Base-by-base conservation (phyloP, 23 red algal genomes). In the Pyropia yezoensis region DNA sequence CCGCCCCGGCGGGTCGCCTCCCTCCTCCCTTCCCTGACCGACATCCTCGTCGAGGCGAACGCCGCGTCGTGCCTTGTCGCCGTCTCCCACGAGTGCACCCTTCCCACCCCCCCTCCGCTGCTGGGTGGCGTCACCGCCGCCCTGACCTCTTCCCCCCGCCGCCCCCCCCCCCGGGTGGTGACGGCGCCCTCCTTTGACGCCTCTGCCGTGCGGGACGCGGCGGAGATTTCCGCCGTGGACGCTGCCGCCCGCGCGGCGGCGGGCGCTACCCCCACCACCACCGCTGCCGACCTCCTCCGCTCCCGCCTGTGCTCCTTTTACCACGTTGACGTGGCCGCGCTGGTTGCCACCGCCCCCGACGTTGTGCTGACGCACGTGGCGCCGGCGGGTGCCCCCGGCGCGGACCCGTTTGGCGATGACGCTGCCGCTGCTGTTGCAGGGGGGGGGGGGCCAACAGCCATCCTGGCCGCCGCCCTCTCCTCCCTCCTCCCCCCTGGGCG, bases 241-340 rank as follows among this genome's bases (percentile, higher is more conserved):
- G 58, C 61, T 22, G 69, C 79, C 22, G 69, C 30, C 34, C 23
- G 15, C 6, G 24, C 69, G 17, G 50, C 51, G 20, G 52, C 69
- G 20, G 18, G 52, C 7, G 25, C 45, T 18, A 54, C 79, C 33
- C 56, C 56, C 27, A 61, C 68, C 20, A 50, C 68, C 17, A 56
- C 79, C 11, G 21, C 65, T 14, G 24, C 27, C 12, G 70, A 67
- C 45, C 51, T 86, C 24, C 62, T 86, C 52, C 55, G 33, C 29
- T 32, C 33, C 25, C 70, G 54, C 25, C 51, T 74, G 33, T 86
- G 81, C 54, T 86, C 81, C 0, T 86, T 86, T 62, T 86, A 86
- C 71, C 59, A 22, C 7, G 50, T 69, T 7, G 52, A 69, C 71
- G 22, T 68, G 30, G 34, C 24, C 52, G 60, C 49, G 20, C 61